A percentile compares a stretch with the other conserved stretches of the same genome.
Conservation (phyloP, 176 grass and related monocot species). For the Thalia dealbata region DNA sequence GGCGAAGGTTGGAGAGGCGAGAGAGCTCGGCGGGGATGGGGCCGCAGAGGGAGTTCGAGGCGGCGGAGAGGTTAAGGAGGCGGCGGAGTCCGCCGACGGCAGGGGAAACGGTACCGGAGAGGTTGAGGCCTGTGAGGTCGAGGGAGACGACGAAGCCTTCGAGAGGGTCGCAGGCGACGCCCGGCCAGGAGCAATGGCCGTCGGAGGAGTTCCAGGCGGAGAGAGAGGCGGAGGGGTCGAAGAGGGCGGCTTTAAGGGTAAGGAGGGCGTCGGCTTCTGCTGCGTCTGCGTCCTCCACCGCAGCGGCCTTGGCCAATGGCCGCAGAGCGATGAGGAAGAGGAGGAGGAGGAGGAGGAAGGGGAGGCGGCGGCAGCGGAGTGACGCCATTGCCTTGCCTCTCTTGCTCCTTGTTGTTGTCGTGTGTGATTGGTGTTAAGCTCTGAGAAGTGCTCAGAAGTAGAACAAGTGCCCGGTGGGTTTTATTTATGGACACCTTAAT, state of each 20-base stretch:
- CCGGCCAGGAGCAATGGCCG: constrained; percentile 10
- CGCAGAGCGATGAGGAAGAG: not conserved
- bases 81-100: constrained; percentile 32
- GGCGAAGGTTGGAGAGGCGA: constrained; percentile 39
- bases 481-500: not conserved
- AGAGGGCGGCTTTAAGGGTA: not conserved
- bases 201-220: not conserved
- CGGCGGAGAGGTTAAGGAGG: constrained; percentile 44
- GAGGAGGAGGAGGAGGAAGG: not conserved
- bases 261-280: not conserved
- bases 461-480: not conserved
- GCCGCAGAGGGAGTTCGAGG: constrained; percentile 40
- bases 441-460: not conserved
- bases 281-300: not conserved
- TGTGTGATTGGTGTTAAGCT: not conserved
- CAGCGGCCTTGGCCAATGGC: not conserved
- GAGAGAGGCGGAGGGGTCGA: not conserved
- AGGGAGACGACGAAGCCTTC: constrained; percentile 13
- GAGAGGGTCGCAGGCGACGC: constrained; percentile 5
- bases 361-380: not conserved
- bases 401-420: not conserved
- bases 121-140: constrained; percentile 43
- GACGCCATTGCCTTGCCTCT: not conserved
- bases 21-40: constrained; percentile 42
- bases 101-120: constrained; percentile 49